phyloP scores from a whole-genome alignment of 176 grass and related monocot species.

The Panicum miliaceum region DNA sequence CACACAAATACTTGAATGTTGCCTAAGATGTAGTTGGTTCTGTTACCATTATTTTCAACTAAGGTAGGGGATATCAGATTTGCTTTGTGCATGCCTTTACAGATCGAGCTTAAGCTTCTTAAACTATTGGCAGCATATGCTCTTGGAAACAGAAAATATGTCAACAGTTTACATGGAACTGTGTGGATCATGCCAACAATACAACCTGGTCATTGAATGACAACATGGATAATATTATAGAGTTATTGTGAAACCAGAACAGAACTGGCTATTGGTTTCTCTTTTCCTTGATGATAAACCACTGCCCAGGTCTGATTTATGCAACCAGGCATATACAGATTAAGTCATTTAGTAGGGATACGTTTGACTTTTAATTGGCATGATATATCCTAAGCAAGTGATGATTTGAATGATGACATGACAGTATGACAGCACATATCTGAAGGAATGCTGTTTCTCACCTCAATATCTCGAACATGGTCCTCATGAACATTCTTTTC shows the following conservation, averaged over 20 bases:
- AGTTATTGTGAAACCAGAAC: neutral
- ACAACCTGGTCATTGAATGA: neutral
- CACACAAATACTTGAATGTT: neutral
- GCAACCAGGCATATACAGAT: neutral
- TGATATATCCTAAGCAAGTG: neutral
- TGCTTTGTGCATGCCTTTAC: constrained; percentile 5
- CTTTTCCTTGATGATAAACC: neutral
- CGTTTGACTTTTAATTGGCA: neutral
- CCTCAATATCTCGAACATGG: constrained; percentile 74
- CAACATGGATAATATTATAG: neutral
- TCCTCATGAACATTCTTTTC: constrained; percentile 45
- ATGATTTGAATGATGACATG: constrained; percentile 1
- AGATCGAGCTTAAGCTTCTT: neutral
- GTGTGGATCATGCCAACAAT: constrained; percentile 8
- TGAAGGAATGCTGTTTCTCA: constrained; percentile 35
- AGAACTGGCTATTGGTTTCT: neutral
- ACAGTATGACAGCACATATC: neutral
- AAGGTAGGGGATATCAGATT: neutral
- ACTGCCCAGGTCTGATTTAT: neutral
- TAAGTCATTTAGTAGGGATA: neutral
- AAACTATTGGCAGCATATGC: neutral
- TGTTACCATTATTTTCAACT: neutral
- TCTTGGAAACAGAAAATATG: neutral
- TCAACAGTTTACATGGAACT: constrained; percentile 4
- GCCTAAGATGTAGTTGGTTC: neutral